Base-by-base conservation (phyloP, 1,139 yeast species). In the Debaryomyces robertsiae region DNA sequence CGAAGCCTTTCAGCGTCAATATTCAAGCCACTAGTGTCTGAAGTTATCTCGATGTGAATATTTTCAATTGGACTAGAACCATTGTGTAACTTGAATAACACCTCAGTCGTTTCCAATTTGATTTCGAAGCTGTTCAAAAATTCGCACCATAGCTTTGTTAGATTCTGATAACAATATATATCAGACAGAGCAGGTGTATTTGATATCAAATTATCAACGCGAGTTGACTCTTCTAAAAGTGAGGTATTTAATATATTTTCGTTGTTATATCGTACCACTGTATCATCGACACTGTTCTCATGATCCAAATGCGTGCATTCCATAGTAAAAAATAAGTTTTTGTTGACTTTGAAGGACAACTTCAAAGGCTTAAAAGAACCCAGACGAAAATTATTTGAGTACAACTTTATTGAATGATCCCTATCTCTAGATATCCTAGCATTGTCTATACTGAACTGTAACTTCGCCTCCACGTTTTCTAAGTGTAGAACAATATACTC, bases 281-380 rank as follows among this genome's bases (percentile, higher is more conserved):
- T 34, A 16, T 46, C 37, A 3, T 46, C 43, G 5, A 38, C 31
- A 10, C 27, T 11, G 6, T 40, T 13, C 6, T 46, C 52, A 27
- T 43, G 7, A 16, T 13, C 44, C 14, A 32, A 29, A 3, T 47
- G 30, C 15, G 30, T 39, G 34, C 40, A 16, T 27, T 41, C 19
- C 28, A 22, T 19, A 40, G 30, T 43, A 29, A 59, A 48, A 9
- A 33, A 43, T 14, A 62, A 46, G 19, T 57, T 60, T 3, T 59
- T 48, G 41, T 57, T 58, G 3, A 63, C 39, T 6, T 40, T 40
- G 5, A 67, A 37, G 1, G 36, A 39, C 13, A 67, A 42, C 28
- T 52, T 50, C 2, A 48, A 39, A 1, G 66, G 63, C 10, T 44
- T 45, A 43, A 62, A 65, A 10, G 48, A 46, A 0, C 73, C 74